Conservation (phyloP, 768 basidiomycete genomes). For the Boletellus ananiceps region DNA sequence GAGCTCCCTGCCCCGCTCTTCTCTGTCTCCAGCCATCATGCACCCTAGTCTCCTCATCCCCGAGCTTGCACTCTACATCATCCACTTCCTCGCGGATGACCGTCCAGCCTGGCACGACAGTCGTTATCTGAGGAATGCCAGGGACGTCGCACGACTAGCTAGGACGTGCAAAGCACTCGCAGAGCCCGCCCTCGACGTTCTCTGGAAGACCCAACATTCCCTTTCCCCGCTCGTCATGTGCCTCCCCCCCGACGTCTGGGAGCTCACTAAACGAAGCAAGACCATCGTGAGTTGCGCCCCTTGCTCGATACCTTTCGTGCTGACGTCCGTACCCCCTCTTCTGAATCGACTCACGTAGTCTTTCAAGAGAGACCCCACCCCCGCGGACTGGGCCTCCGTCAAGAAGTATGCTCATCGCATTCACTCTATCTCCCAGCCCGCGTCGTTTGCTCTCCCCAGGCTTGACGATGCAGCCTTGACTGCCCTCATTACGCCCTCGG, state of each 20-base stretch:
- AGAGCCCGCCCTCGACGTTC: conserved; percentile 29
- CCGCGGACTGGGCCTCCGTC: conserved; percentile 21
- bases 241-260: conserved; percentile 24
- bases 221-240: conserved; percentile 29
- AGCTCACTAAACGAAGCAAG: conserved; percentile 15
- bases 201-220: conserved; percentile 29
- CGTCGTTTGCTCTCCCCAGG: conserved; percentile 16
- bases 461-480: conserved; percentile 25
- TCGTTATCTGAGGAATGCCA: conserved; percentile 17
- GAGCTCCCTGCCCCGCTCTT: neutral
- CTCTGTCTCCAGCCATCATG: conserved; percentile 13
- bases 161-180: conserved; percentile 26
- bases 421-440: conserved; percentile 20
- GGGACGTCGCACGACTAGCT: conserved; percentile 26
- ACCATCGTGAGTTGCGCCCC: conserved; percentile 18
- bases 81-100: conserved; percentile 23
- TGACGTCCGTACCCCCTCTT: neutral
- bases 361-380: conserved; percentile 18
- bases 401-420: conserved; percentile 25
- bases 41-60: conserved; percentile 28
- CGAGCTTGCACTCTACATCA: conserved; percentile 24
- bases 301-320: neutral
- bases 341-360: conserved; percentile 7
- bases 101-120: conserved; percentile 11
- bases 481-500: conserved; percentile 17